These are phyloP conservation scores for Elymus sibiricus DNA, from an alignment of 176 grass and related monocot genomes.

Conservation along the genomic window DNA sequence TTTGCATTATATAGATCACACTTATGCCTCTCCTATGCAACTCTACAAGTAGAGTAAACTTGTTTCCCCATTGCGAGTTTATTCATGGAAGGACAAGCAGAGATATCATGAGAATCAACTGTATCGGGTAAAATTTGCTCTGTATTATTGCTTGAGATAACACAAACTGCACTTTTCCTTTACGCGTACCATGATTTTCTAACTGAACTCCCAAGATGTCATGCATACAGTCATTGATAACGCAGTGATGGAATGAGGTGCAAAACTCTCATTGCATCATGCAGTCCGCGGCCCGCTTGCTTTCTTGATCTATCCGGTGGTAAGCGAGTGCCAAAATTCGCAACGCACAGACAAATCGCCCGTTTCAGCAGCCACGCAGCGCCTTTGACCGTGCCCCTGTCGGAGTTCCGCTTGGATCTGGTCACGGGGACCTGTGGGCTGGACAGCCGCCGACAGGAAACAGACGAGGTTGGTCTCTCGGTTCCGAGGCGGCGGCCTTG, in stretches of 20 bases:
- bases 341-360: not conserved
- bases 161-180: not conserved
- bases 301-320: not conserved
- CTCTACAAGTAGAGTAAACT: slow-evolving; percentile 37
- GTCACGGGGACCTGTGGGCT: no score
- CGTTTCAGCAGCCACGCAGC: no score
- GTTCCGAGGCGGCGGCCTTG: no score
- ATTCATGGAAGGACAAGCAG: not conserved
- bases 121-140: not conserved
- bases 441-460: no score
- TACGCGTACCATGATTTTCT: not conserved
- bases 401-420: no score
- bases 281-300: not conserved
- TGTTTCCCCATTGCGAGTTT: slow-evolving; percentile 11
- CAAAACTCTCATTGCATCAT: slow-evolving; percentile 23
- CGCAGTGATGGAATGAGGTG: slow-evolving; percentile 34
- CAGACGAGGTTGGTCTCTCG: no score
- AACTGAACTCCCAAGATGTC: slow-evolving; percentile 34
- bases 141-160: not conserved
- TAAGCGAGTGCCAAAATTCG: not conserved
- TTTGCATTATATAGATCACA: not conserved
- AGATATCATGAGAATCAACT: not conserved
- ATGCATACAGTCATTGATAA: slow-evolving; percentile 43
- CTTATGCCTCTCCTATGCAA: slow-evolving; percentile 22
- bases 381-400: no score